A percentile compares a stretch with the other conserved stretches of the same genome.
Conservation (phyloP, 139 green algal genomes). For the Tetraselmis chui region DNA sequence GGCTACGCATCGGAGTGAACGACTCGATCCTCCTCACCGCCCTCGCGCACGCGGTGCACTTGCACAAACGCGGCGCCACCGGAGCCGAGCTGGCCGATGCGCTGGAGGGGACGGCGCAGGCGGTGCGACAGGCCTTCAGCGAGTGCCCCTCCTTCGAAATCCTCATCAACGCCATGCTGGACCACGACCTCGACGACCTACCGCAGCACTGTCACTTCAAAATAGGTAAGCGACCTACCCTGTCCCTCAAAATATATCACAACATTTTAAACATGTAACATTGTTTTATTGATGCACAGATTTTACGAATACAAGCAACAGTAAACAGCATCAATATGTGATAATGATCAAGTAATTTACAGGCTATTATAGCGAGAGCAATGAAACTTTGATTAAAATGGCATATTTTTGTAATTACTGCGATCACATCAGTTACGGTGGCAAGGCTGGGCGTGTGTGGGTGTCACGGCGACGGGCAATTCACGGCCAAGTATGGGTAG, state of each 20-base stretch:
- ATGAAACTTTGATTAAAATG: no score
- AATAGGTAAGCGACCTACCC: background rate
- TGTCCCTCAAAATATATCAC: background rate
- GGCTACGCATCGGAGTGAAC: slow-evolving; percentile 93
- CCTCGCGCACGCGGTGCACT: slow-evolving; percentile 75
- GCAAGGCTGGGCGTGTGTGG: no score
- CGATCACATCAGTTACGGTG: no score
- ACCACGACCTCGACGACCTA: slow-evolving; percentile 52
- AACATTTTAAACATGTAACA: no score
- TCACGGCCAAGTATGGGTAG: no score
- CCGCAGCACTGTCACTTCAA: slow-evolving; percentile 68
- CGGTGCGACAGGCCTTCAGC: slow-evolving; percentile 78
- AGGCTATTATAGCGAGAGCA: no score
- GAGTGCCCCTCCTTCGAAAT: slow-evolving; percentile 85
- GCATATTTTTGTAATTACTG: no score
- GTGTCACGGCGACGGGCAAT: no score
- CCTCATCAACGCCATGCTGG: slow-evolving; percentile 77
- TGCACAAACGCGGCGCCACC: slow-evolving; percentile 44
- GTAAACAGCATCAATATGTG: no score
- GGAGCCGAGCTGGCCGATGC: slow-evolving; percentile 41
- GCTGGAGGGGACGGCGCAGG: slow-evolving; percentile 57
- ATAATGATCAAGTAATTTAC: no score
- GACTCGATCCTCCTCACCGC: slow-evolving; percentile 88
- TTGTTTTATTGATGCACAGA: no score
- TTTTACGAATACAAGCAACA: no score